A percentile compares a stretch with the other conserved stretches of the same genome.
Conservation (phyloP, 2,329 filamentous ascomycete species). For the Arthrobotrys conoides region DNA sequence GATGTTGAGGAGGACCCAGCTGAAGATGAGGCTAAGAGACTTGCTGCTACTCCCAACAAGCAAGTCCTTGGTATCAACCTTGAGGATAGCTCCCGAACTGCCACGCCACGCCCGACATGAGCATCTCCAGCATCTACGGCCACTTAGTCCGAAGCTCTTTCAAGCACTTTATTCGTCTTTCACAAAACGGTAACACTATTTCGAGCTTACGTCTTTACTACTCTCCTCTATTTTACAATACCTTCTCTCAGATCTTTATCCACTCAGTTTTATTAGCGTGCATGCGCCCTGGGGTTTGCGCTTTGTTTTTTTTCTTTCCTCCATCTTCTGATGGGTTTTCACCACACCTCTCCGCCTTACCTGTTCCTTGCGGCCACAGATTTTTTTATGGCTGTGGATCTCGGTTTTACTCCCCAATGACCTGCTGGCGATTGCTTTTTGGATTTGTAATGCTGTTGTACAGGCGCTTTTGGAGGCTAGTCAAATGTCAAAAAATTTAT, state of each 20-base stretch:
- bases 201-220: not conserved
- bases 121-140: not conserved
- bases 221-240: not conserved
- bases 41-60: constrained; percentile 44
- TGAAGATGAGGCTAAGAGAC: constrained; percentile 37
- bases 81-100: constrained; percentile 56
- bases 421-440: not conserved
- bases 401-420: constrained; percentile 11
- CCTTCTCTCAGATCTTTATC: constrained; percentile 35
- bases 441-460: constrained; percentile 11
- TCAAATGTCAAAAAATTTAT: constrained; percentile 36
- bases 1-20: constrained; percentile 37
- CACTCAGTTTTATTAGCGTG: constrained; percentile 58
- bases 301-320: constrained; percentile 18
- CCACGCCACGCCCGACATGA: constrained; percentile 55
- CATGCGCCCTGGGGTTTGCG: constrained; percentile 55
- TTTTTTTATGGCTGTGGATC: not conserved
- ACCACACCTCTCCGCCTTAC: not conserved
- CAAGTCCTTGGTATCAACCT: constrained; percentile 53
- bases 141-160: not conserved
- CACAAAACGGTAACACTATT: not conserved
- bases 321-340: constrained; percentile 2
- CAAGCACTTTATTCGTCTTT: not conserved
- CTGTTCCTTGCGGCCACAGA: not conserved
- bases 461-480: constrained; percentile 48